A percentile compares a stretch with the other conserved stretches of the same genome.
Conservation (phyloP, 768 basidiomycete species). For the Boletus insuetus region DNA sequence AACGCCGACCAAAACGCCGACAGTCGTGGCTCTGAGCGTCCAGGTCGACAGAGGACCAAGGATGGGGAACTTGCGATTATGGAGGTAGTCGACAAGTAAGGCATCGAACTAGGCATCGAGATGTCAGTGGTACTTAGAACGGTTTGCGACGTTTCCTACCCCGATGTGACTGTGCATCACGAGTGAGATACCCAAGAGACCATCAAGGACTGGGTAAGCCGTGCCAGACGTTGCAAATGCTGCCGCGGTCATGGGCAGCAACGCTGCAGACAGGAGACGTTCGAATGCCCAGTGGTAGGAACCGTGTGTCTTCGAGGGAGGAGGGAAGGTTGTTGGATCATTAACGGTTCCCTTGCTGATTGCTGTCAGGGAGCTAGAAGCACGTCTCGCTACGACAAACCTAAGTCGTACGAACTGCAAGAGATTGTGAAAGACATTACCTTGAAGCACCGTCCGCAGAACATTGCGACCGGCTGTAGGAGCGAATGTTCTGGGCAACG, state of each 20-base stretch:
- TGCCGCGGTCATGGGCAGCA: constrained; percentile 86
- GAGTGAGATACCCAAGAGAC: constrained; percentile 80
- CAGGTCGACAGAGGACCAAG: constrained; percentile 70
- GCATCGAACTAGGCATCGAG: constrained; percentile 59
- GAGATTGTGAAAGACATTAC: constrained; percentile 27
- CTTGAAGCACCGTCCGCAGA: constrained; percentile 30
- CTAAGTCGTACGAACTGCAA: not conserved
- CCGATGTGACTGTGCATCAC: constrained; percentile 97
- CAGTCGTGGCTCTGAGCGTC: constrained; percentile 73
- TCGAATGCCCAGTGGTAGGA: constrained; percentile 95
- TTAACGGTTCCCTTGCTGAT: constrained; percentile 91
- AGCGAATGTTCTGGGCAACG: constrained; percentile 43
- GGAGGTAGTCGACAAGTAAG: constrained; percentile 84
- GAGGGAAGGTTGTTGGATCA: constrained; percentile 89
- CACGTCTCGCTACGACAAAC: constrained; percentile 37
- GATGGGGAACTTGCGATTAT: constrained; percentile 89
- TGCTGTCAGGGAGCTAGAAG: constrained; percentile 49
- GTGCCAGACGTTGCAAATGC: constrained; percentile 78
- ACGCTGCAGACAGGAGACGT: constrained; percentile 80
- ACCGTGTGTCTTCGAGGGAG: constrained; percentile 77
- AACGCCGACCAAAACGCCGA: constrained; percentile 81
- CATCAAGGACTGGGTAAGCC: constrained; percentile 84
- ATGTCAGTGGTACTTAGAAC: not conserved
- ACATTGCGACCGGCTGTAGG: constrained; percentile 38
- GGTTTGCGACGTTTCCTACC: constrained; percentile 39